Conservation (phyloP, 257 asterid species). For the Nemophila menziesii region DNA sequence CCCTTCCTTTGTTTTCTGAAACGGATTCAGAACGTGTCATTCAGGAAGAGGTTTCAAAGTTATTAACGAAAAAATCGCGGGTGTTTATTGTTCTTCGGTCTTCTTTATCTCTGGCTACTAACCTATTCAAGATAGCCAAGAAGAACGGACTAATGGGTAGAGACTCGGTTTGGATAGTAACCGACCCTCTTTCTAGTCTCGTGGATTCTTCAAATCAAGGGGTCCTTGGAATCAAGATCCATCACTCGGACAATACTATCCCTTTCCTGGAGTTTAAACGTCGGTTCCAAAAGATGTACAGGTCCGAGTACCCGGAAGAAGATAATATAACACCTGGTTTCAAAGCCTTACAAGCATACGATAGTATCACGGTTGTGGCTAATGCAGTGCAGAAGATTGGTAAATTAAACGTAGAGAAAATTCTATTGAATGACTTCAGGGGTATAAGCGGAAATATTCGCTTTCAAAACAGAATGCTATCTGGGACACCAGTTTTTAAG, state of each 20-base stretch:
- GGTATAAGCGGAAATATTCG: conserved; percentile 30
- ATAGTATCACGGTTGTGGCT: conserved; percentile 20
- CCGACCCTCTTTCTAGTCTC: conserved; percentile 23
- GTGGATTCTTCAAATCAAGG: conserved; percentile 32
- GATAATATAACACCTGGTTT: conserved; percentile 20
- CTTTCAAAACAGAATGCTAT: conserved; percentile 9
- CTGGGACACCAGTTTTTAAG: conserved; percentile 12
- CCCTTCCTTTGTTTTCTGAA: conserved; percentile 25
- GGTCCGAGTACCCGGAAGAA: conserved; percentile 20
- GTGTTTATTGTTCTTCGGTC: conserved; percentile 30
- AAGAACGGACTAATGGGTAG: conserved; percentile 22
- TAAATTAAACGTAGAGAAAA: conserved; percentile 5
- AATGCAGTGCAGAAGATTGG: conserved; percentile 9
- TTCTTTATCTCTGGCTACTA: conserved; percentile 18
- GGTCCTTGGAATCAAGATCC: conserved; percentile 28
- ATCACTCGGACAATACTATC: conserved; percentile 9
- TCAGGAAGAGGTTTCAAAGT: conserved; percentile 14
- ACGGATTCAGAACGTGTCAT: conserved; percentile 16
- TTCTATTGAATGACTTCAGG: conserved; percentile 20
- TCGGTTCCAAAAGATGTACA: conserved; percentile 14
- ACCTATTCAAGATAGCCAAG: conserved; percentile 26
- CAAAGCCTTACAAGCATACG: conserved; percentile 34
- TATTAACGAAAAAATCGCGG: conserved; percentile 24
- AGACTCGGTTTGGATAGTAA: conserved; percentile 35
- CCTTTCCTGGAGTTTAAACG: conserved; percentile 15